A percentile compares a stretch with the other conserved stretches of the same genome.
Conservation (phyloP, 331 rosid genomes). For the Telfairia occidentalis region DNA sequence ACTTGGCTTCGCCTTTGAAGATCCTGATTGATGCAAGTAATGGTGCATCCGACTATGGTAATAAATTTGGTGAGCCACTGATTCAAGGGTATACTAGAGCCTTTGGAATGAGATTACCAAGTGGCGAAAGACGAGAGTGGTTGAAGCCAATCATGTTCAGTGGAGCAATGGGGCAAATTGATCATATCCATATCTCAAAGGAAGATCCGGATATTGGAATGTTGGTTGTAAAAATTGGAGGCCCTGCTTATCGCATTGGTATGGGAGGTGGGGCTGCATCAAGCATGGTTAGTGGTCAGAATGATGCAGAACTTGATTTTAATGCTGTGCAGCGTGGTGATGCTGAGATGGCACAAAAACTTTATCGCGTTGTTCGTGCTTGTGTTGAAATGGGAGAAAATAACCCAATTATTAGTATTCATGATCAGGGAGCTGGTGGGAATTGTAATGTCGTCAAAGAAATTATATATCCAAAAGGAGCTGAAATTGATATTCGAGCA, state of each 20-base stretch:
- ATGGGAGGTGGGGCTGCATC: conserved; percentile 99
- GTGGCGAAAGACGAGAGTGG: conserved; percentile 91
- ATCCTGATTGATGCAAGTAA: conserved; percentile 76
- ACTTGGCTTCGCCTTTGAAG: conserved; percentile 75
- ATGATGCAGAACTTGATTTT: conserved; percentile 79
- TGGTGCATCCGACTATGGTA: conserved; percentile 93
- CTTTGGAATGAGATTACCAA: conserved; percentile 86
- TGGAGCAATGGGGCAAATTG: conserved; percentile 85
- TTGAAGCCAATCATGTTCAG: conserved; percentile 94
- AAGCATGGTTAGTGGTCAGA: conserved; percentile 93
- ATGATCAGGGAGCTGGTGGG: conserved; percentile 96
- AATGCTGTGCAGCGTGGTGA: conserved; percentile 95
- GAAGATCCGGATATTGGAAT: conserved; percentile 83
- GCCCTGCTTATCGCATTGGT: conserved; percentile 91
- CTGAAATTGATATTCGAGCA: conserved; percentile 64
- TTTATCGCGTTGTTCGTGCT: conserved; percentile 84
- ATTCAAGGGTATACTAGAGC: conserved; percentile 88
- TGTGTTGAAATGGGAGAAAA: conserved; percentile 88
- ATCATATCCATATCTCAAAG: conserved; percentile 60
- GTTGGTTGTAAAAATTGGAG: conserved; percentile 89
- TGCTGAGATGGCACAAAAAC: conserved; percentile 92
- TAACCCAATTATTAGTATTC: conserved; percentile 79
- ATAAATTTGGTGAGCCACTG: conserved; percentile 91
- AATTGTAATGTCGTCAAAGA: conserved; percentile 89
- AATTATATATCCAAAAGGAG: conserved; percentile 79